Base-by-base conservation (phyloP, 331 rosid genomes). In the Quercus lobata region DNA sequence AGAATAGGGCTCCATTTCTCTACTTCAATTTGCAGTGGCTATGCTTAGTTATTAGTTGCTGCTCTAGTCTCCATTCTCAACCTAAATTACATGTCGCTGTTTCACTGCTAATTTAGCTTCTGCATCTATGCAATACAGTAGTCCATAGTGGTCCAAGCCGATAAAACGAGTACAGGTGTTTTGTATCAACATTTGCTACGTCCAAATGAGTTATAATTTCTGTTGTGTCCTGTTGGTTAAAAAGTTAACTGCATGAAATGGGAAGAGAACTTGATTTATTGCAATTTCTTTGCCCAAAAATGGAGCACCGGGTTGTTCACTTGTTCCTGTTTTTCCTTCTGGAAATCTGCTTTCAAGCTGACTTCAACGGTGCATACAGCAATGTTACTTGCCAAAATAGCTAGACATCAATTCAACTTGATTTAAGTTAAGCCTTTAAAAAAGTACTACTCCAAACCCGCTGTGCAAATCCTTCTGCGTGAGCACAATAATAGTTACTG, bases 1-100 rank as follows among this genome's bases (percentile, higher is more conserved):
- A 52, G 73, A 66, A 30, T 34, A 66, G 54, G 19, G 52, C 27
- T 78, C 75, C 53, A 3, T 55, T 78, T 74, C 69, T 66, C 60
- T 76, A 79, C 79, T 71, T 76, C 62, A 76, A 79, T 69, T 82
- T 82, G n/a, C 72, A 83, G 53, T 54, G 71, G 70, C 44, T 65
- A 60, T 79, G 34, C 21, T 61, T 68, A 74, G 68, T 66, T 80
- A 69, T 55, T 58, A 70, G 83, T 83, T 79, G 70, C 76, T 76
- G 60, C 73, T 62, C 76, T 56, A 71, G 69, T 76, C 72, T 37
- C 79, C 77, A 73, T 24, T 77, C 76, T 75, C 66, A 81, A 24
- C 61, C 56, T 46, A 72, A 72, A 65, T 78, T 41, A 29, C 37
- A 12, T 29, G 49, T 34, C 52, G 19, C 25, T 32, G 14, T 34